These are phyloP conservation scores for Hyphopichia buzzinii DNA, from an alignment of 1,139 yeast species.

Conservation along the genomic window DNA sequence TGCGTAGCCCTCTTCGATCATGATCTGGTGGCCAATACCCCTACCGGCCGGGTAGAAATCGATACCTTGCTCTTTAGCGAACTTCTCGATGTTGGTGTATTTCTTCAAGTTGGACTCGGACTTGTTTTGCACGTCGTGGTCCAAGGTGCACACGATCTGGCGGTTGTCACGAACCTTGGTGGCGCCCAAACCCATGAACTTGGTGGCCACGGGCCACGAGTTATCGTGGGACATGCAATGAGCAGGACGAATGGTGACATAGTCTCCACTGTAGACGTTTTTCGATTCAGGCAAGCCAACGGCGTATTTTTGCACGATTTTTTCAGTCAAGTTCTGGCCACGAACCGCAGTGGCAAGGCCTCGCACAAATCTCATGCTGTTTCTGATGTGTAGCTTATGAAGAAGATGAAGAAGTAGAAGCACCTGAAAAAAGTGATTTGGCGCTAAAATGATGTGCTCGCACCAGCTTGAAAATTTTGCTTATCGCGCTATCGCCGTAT, in stretches of 20 bases:
- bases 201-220: slow-evolving; percentile 98
- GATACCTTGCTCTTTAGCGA: slow-evolving; percentile 88
- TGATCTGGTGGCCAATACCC: slow-evolving; percentile 98
- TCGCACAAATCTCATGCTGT: too few species aligned
- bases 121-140: slow-evolving; percentile 96
- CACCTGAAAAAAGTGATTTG: too few species aligned
- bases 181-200: slow-evolving; percentile 94
- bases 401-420: neutral
- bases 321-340: slow-evolving; percentile 88
- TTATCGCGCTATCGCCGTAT: too few species aligned
- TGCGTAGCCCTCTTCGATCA: slow-evolving; percentile 99
- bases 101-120: slow-evolving; percentile 82
- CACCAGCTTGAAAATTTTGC: too few species aligned
- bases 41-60: slow-evolving; percentile 98
- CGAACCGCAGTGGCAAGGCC: too few species aligned
- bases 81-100: slow-evolving; percentile 81
- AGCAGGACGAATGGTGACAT: slow-evolving; percentile 91
- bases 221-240: slow-evolving; percentile 99
- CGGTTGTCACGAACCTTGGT: slow-evolving; percentile 74
- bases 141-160: slow-evolving; percentile 93
- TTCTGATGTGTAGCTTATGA: too few species aligned
- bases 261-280: slow-evolving; percentile 83
- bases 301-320: slow-evolving; percentile 90
- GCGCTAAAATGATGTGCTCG: too few species aligned
- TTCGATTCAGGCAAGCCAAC: slow-evolving; percentile 75